Percentiles rank a stretch among this genome's conserved stretches.
Evolutionary conservation across 106 monocot species (phyloP).

Genomic region (Acanthochlamys bracteata): DNA sequence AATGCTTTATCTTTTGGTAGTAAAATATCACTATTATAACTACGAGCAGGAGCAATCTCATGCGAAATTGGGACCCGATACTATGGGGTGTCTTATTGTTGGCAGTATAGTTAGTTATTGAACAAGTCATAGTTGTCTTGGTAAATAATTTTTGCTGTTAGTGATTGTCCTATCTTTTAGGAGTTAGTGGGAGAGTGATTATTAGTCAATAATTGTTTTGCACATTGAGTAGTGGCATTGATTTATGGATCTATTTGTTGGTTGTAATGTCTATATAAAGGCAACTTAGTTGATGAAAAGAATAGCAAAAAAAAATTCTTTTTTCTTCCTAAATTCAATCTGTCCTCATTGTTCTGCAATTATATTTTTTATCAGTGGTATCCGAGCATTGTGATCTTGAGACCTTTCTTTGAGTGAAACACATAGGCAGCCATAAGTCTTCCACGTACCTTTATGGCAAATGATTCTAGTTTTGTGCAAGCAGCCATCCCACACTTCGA

Average conservation of each 20-base stretch:
- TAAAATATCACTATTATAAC: too few relatives aligned
- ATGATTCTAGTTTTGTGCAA: constrained; percentile 3
- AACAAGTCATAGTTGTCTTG: neutral
- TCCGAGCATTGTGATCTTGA: neutral
- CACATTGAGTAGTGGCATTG: too few relatives aligned
- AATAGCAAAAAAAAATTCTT: neutral
- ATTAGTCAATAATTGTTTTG: neutral
- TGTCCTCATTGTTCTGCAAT: neutral
- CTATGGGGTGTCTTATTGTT: too few relatives aligned
- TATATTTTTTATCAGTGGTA: neutral
- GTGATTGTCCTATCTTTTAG: neutral
- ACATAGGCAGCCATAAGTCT: neutral
- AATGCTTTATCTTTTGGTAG: too few relatives aligned
- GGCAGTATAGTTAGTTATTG: neutral
- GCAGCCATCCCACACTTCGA: constrained; percentile 1
- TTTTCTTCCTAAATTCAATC: neutral
- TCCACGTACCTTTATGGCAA: neutral
- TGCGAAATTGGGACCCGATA: too few relatives aligned
- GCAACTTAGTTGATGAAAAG: neutral
- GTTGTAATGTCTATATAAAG: neutral
- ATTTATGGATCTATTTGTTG: neutral
- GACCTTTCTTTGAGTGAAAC: neutral
- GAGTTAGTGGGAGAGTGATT: neutral
- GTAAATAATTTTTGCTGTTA: neutral
- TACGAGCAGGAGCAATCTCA: too few relatives aligned